Base-by-base conservation (phyloP, 495 filamentous ascomycete species). In the Poronia punctata region DNA sequence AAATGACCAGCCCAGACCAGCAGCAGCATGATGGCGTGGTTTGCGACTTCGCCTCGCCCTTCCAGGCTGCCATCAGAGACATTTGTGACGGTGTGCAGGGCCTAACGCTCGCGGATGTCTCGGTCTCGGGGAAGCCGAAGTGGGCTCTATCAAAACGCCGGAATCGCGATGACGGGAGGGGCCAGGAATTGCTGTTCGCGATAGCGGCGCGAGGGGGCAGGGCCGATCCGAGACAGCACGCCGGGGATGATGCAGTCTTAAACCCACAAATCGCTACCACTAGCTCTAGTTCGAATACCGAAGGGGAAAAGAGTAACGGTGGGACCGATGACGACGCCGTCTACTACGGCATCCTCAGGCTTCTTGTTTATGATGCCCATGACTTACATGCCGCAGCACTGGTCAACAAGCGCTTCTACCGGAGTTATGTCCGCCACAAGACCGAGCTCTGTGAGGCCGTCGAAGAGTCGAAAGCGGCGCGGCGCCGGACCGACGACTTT, bases 41-140 rank as follows among this genome's bases (percentile, higher is more conserved):
- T 24, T 68, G 65, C 42, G 65, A 68, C 35, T 59, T 62, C 23
- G 59, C 56, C 14, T 56, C 62, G 10, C 45, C 58, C 3, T 67
- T 68, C 44, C 52, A 60, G 9, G 52, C 50, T 28, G 55, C 58
- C 7, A 52, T 68, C 12, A 50, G 46, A 25, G 65, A 66, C 38
- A 60, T 68, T 19, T 64, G 53, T 42, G 64, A 66, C 39, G 59
- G 58, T 35, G 52, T 68, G 7, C 21, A 39, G 11, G 65, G 65
- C 5, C 31, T 68, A 7, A 59, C 57, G 9, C 41, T 67, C 0
- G 38, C 43, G 20, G 64, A 68, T 2, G 33, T 44, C 17, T 54
- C 56, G 3, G 33, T 44, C 17, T 54, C 56, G 26, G 38, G 42
- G 19, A 44, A 38, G 26, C 45, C 52, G 31, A 59, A 55, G 14